Evolutionary conservation across 2,329 filamentous ascomycete species (phyloP).

Genomic region (Parastagonospora avenae): DNA sequence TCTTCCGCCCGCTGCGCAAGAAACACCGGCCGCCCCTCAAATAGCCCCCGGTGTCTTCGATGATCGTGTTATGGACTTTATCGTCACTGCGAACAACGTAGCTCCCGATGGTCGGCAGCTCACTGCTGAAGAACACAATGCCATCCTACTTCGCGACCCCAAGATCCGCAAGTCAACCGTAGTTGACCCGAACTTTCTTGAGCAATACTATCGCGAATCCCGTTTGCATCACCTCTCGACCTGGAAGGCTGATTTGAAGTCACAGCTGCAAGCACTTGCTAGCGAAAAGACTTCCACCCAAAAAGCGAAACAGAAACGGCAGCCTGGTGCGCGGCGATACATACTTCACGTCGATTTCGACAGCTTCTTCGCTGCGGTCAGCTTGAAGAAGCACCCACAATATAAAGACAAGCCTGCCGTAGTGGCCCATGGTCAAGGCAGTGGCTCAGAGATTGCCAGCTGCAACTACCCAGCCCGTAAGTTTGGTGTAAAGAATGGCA

Average conservation of each 20-base stretch:
- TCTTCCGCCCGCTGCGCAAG: constrained; percentile 17
- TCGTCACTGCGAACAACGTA: not conserved
- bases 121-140: constrained; percentile 94
- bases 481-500: constrained; percentile 92
- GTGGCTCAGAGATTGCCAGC: constrained; percentile 92
- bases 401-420: constrained; percentile 79
- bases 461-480: constrained; percentile 92
- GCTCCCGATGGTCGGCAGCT: constrained; percentile 49
- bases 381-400: constrained; percentile 76
- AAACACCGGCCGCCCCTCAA: not conserved
- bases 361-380: constrained; percentile 96
- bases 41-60: not conserved
- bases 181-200: constrained; percentile 89
- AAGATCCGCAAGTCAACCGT: constrained; percentile 86
- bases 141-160: constrained; percentile 80
- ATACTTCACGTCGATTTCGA: constrained; percentile 97
- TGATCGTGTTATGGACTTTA: constrained; percentile 5
- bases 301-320: constrained; percentile 58
- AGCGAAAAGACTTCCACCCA: constrained; percentile 67
- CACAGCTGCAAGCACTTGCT: constrained; percentile 80
- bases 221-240: constrained; percentile 92
- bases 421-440: constrained; percentile 84
- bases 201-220: constrained; percentile 94
- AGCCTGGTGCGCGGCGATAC: constrained; percentile 73
- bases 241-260: constrained; percentile 95